phyloP scores from a whole-genome alignment of 163 green algal genomes.

The Chlamydomonas reinhardtii region DNA sequence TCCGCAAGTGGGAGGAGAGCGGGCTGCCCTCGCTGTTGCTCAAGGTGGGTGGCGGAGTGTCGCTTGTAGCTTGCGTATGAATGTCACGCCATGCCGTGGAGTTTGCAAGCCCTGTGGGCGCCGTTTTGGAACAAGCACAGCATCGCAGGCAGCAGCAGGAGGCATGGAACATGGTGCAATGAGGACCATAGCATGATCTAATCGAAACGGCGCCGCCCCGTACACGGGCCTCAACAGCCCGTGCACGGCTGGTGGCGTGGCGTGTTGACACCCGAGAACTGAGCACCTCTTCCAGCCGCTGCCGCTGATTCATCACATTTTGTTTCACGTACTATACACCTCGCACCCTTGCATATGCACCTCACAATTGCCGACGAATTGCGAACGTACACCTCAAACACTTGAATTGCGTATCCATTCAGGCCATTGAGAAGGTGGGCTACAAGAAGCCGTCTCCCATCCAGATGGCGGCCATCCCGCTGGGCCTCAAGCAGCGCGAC shows the following conservation, averaged over 20 bases:
- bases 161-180: not conserved
- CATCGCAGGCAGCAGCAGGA: not conserved
- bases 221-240: not conserved
- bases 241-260: not conserved
- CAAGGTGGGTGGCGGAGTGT: slow-evolving; percentile 58
- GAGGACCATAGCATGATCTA: slow-evolving; percentile 62
- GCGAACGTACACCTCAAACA: no score
- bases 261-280: slow-evolving; percentile 55
- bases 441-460: slow-evolving; percentile 98
- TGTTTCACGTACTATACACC: no score
- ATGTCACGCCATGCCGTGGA: no score
- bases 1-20: slow-evolving; percentile 95
- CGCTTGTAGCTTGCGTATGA: no score
- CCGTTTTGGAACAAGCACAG: no score
- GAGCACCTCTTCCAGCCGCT: not conserved
- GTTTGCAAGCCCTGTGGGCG: no score
- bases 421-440: slow-evolving; percentile 86
- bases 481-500: slow-evolving; percentile 77
- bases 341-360: no score
- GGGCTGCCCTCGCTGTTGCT: slow-evolving; percentile 76
- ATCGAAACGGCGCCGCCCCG: slow-evolving; percentile 60
- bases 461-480: slow-evolving; percentile 97
- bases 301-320: no score
- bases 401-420: no score
- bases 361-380: no score